Evolutionary conservation across 2,329 filamentous ascomycete species (phyloP).

Genomic region (Exophiala alcalophila): DNA sequence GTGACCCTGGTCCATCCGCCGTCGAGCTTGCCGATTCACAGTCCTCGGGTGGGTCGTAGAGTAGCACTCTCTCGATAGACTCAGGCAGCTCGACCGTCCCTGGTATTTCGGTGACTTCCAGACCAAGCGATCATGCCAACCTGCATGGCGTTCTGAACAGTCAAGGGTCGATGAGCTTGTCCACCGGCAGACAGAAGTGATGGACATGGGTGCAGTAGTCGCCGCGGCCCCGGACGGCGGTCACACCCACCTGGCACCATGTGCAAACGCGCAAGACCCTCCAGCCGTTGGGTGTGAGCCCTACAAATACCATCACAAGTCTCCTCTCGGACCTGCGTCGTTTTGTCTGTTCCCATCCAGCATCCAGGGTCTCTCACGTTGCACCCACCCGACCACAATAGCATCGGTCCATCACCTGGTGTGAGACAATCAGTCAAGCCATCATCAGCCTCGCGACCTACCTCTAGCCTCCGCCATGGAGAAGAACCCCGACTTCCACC

Average conservation of each 20-base stretch:
- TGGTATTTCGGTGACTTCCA: slow-evolving; percentile 6
- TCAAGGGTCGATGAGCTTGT: slow-evolving; percentile 4
- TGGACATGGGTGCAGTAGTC: too few relatives aligned
- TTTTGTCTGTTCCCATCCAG: not conserved
- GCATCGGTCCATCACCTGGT: not conserved
- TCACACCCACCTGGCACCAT: slow-evolving; percentile 1
- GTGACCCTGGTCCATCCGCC: not conserved
- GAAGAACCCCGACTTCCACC: slow-evolving; percentile 15
- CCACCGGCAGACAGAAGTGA: not conserved
- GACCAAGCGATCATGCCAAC: slow-evolving; percentile 10
- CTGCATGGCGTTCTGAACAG: too few relatives aligned
- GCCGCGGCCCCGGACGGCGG: too few relatives aligned
- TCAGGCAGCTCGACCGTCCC: slow-evolving; percentile 2
- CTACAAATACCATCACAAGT: slow-evolving; percentile 13
- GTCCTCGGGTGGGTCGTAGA: slow-evolving; percentile 11
- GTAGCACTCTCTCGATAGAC: slow-evolving; percentile 10
- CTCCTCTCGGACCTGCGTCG: slow-evolving; percentile 1
- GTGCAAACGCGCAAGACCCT: not conserved
- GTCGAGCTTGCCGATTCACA: slow-evolving; percentile 4
- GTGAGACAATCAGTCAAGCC: slow-evolving; percentile 2
- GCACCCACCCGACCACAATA: not conserved
- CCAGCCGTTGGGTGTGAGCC: slow-evolving; percentile 3
- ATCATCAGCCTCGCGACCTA: not conserved
- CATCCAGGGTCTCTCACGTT: slow-evolving; percentile 2
- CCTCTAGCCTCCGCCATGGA: slow-evolving; percentile 14